phyloP scores from a whole-genome alignment of 208 protist species.

The Leishmania turanica region DNA sequence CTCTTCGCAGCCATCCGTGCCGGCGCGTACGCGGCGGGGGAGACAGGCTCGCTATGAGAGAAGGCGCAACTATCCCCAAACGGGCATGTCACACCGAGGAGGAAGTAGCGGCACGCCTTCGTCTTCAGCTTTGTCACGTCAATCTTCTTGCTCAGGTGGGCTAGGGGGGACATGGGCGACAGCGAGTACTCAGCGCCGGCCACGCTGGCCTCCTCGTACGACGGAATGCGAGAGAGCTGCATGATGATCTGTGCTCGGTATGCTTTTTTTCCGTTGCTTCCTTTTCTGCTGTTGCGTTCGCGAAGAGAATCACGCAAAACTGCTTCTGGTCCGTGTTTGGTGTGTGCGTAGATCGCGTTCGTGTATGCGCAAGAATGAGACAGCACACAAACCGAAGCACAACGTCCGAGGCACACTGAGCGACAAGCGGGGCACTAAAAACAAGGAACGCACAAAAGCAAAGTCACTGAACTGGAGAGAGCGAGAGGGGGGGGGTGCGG shows the following conservation, averaged over 20 bases:
- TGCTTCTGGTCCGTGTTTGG: not conserved
- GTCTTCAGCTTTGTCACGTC: constrained; percentile 89
- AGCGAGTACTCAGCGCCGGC: constrained; percentile 25
- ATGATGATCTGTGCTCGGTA: not conserved
- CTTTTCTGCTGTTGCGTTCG: not conserved
- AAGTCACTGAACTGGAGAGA: not conserved
- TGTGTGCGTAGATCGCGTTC: too few relatives aligned
- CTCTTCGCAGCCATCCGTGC: constrained; percentile 16
- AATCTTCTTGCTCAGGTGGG: constrained; percentile 51
- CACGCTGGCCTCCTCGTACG: constrained; percentile 43
- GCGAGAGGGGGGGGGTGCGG: not conserved
- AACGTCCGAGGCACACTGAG: not conserved
- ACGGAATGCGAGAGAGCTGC: constrained; percentile 33
- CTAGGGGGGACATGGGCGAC: constrained; percentile 28
- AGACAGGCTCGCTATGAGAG: constrained; percentile 70
- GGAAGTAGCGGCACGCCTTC: constrained; percentile 88
- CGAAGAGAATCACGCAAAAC: not conserved
- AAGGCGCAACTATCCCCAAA: constrained; percentile 89
- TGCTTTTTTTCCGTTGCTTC: not conserved
- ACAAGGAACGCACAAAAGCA: not conserved
- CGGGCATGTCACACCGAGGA: constrained; percentile 62
- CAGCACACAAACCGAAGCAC: not conserved
- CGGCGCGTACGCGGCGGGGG: constrained; percentile 18
- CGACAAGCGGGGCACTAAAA: not conserved
- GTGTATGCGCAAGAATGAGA: not conserved